Conservation (phyloP, 2,329 filamentous ascomycete species). For the Colletotrichum lini region DNA sequence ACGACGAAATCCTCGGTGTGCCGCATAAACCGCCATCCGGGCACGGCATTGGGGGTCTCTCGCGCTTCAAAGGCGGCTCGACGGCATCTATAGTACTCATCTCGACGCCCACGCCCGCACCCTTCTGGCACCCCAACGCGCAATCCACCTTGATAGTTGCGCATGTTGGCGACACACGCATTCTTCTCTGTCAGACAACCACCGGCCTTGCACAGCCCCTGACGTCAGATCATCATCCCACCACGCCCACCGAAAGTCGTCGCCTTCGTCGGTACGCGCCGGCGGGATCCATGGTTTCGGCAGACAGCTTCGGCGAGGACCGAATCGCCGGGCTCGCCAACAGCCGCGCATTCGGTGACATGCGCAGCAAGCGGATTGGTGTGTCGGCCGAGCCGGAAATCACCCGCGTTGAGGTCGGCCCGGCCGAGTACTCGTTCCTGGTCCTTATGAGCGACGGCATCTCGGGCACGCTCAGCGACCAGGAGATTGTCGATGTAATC, state of each 20-base stretch:
- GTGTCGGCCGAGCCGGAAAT: constrained; percentile 96
- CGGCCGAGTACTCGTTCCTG: constrained; percentile 90
- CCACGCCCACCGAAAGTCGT: constrained; percentile 85
- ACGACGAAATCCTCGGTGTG: constrained; percentile 83
- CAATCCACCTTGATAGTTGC: constrained; percentile 88
- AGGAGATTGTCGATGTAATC: constrained; percentile 95
- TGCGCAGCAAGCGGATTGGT: constrained; percentile 90
- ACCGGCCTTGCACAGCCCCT: constrained; percentile 85
- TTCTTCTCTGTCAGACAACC: constrained; percentile 88
- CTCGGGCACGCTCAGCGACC: constrained; percentile 86
- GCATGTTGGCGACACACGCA: constrained; percentile 93
- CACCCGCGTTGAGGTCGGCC: constrained; percentile 80
- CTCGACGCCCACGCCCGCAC: constrained; percentile 89
- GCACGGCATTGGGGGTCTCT: constrained; percentile 78
- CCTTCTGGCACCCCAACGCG: constrained; percentile 94
- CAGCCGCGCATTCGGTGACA: constrained; percentile 93
- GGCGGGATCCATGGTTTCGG: constrained; percentile 83
- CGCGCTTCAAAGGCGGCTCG: constrained; percentile 92
- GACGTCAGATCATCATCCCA: constrained; percentile 93
- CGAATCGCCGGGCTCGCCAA: constrained; percentile 95
- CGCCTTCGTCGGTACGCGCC: constrained; percentile 86
- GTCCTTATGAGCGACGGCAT: constrained; percentile 92
- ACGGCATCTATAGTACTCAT: constrained; percentile 93
- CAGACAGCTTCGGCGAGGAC: constrained; percentile 96
- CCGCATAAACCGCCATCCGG: constrained; percentile 68